Evolutionary conservation across 345 rosid species (phyloP), one percentile per base, ranked within the genome.

Genomic region (Aegle marmelos): DNA sequence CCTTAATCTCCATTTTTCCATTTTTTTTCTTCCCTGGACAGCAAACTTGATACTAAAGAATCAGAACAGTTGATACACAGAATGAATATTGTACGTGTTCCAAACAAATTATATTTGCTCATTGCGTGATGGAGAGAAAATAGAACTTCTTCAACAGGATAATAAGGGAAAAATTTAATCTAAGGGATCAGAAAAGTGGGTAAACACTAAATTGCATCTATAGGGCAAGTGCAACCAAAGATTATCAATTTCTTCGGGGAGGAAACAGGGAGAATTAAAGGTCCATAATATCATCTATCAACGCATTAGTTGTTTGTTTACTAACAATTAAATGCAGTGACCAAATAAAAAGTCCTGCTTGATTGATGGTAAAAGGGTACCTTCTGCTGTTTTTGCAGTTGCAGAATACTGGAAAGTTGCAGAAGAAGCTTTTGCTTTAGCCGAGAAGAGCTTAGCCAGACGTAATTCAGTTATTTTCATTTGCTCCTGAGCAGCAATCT

Each of bases 391-490:
- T 72, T 88, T 88, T 33, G 79, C 82, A 36, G 27, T 50, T 6
- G 78, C 68, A 62, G 85, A 54, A 63, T 68, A 13, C 60, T 79
- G 76, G 45, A 78, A 80, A 67, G 75, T 74, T 64, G 80, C 60
- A 16, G 85, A 79, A 31, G 79, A 74, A 77, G 66, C 78, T 78
- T 73, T 79, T 48, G 24, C 81, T 79, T 86, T 89, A 19, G 83
- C 74, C 11, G 89, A 78, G 80, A 94, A 86, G 59, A 96, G 90
- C 83, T 94, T 96, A 62, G 86, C 90, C 17, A 96, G 91, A 36
- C 98, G 95, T 68, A 92, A 85, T 86, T 96, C 97, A 31, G 86
- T 93, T 78, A 96, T 30, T 82, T 94, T 90, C 99, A 94, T 91
- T 81, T 94, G 99, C 83, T 94, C 97, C 77, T 83, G 87, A 50